Evolutionary conservation across 2,329 filamentous ascomycete genomes (phyloP), one percentile per base, ranked within the genome.

Genomic region (Tolypocladium guangdongense): DNA sequence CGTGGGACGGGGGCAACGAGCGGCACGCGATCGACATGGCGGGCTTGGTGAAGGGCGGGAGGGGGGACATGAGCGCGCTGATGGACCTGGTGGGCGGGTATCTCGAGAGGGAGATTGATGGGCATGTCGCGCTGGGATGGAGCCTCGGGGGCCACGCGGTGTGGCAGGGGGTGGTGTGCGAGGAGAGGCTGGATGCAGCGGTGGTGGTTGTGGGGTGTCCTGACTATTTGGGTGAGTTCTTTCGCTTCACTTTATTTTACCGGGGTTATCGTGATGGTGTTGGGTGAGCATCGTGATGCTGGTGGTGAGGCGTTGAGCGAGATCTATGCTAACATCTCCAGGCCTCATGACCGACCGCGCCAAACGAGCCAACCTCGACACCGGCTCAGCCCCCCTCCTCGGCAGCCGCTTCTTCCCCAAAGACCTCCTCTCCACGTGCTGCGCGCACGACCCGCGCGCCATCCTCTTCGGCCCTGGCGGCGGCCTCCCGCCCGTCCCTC

Each of bases 21-120:
- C 80, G 77, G 7, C 93, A 97, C 72, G 92, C 90, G 0, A 83
- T 89, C 65, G 93, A 99, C 68, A 96, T 99, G 90, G 90, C 93
- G 66, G 83, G 81, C 33, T 81, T 83, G 56, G 86, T 91, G 55
- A 80, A 82, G 69, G 78, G 81, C 51, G 92, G 88, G 0, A 86
- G 87, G 16, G 70, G 74, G n/a, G 92, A 97, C 67, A 84, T 86
- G 36, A 81, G 78, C 18, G 75, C 84, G 11, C 72, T 97, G 57
- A 85, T 97, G 59, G 86, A 90, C 61, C 80, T 90, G 53, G 73
- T 95, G 2, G 81, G 82, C n/a, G 83, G 83, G 0, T 95, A 91
- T 64, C 71, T 93, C 24, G 59, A 64, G 18, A 67, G 72, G 38
- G 62, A 61, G 41, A 73, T 81, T 22, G 77, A 81, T 57, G 78